Evolutionary conservation across 2,329 filamentous ascomycete species (phyloP).

Genomic region (Microdochium trichocladiopsis): DNA sequence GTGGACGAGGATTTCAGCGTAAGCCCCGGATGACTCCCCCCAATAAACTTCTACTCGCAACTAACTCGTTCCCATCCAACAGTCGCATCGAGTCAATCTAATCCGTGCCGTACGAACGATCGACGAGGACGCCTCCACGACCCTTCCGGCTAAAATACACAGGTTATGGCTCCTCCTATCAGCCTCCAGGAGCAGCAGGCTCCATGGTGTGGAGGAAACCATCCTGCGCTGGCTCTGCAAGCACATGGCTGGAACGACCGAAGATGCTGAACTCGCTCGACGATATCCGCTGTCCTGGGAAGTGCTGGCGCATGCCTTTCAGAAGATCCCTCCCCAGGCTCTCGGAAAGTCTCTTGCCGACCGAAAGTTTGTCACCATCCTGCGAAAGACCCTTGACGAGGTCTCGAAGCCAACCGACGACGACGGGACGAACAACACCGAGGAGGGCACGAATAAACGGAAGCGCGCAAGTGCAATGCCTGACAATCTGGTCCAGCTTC

Average conservation of each 20-base stretch:
- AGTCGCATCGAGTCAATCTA: conserved; percentile 18
- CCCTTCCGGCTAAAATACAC: conserved; percentile 38
- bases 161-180: conserved; percentile 42
- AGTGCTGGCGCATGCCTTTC: conserved; percentile 53
- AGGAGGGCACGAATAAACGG: conserved; percentile 21
- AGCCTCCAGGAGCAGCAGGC: conserved; percentile 29
- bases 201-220: conserved; percentile 48
- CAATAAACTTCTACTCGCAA: neutral
- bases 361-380: conserved; percentile 56
- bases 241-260: conserved; percentile 43
- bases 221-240: conserved; percentile 58
- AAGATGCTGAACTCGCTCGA: conserved; percentile 42
- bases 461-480: conserved; percentile 32
- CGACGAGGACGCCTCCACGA: conserved; percentile 40
- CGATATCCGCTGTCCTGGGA: conserved; percentile 53
- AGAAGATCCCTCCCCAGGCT: conserved; percentile 60
- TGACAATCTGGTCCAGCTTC: conserved; percentile 33
- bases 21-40: neutral
- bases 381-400: conserved; percentile 61
- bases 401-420: conserved; percentile 25
- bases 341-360: conserved; percentile 67
- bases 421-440: conserved; percentile 9
- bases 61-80: neutral
- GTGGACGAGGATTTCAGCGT: neutral
- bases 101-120: conserved; percentile 47